These are phyloP conservation scores for Inga oerstediana DNA, from an alignment of 306 rosid genomes.

Conservation along the genomic window DNA sequence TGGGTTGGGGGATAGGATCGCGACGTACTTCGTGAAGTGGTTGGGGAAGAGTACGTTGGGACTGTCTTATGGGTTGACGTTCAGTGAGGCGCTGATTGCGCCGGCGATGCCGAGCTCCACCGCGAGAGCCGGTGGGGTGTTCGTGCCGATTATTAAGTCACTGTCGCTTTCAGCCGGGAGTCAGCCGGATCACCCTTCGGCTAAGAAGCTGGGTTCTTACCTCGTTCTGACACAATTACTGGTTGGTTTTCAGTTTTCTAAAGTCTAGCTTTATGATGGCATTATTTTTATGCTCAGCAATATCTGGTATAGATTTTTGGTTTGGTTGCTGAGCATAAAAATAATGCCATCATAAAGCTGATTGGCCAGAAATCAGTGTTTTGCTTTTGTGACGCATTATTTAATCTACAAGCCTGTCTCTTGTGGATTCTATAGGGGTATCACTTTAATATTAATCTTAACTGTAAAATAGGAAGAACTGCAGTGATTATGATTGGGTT, in stretches of 20 bases:
- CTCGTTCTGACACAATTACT: constrained; percentile 86
- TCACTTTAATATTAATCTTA: neutral
- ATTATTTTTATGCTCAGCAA: neutral
- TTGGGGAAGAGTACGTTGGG: constrained; percentile 90
- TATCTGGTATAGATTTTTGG: neutral
- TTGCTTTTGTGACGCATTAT: neutral
- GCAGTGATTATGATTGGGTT: neutral
- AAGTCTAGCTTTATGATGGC: neutral
- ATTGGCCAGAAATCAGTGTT: neutral
- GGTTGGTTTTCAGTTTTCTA: constrained; percentile 47
- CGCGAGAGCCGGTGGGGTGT: constrained; percentile 95
- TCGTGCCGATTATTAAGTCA: constrained; percentile 88
- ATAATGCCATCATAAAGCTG: neutral
- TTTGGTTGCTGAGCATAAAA: neutral
- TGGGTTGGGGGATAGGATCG: constrained; percentile 88
- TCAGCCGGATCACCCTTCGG: constrained; percentile 58
- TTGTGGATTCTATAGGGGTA: neutral
- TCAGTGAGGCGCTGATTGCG: constrained; percentile 87
- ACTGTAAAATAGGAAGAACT: neutral
- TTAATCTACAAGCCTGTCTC: neutral
- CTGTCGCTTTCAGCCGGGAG: constrained; percentile 85
- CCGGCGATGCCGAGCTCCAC: constrained; percentile 99
- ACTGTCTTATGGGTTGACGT: constrained; percentile 77
- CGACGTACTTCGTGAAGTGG: constrained; percentile 88
- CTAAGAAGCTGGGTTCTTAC: constrained; percentile 78